A percentile compares a stretch with the other conserved stretches of the same genome.
Evolutionary conservation across 352 stramenopile species (phyloP).

Genomic region (Globisporangium cystogenes): DNA sequence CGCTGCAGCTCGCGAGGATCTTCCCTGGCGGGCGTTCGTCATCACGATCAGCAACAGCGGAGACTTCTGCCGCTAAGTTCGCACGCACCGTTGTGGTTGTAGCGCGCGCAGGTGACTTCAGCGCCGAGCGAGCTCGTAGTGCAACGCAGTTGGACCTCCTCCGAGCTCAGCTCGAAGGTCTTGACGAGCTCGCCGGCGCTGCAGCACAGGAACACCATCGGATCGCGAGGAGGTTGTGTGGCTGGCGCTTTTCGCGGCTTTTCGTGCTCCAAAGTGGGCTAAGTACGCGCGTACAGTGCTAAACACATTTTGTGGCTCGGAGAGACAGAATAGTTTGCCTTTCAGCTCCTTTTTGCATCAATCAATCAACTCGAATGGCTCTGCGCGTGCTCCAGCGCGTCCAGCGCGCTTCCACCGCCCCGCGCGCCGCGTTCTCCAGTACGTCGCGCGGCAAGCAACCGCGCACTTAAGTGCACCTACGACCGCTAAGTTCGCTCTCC

Average conservation of each 20-base stretch:
- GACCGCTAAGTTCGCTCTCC: neutral
- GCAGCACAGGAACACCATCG: conserved; percentile 53
- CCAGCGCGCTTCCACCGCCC: conserved; percentile 10
- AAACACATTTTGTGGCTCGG: too few relatives aligned
- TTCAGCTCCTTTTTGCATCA: conserved; percentile 1
- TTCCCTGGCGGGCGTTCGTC: conserved; percentile 17
- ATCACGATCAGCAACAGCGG: neutral
- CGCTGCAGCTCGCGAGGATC: conserved; percentile 57
- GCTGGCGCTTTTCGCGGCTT: neutral
- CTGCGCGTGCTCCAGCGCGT: conserved; percentile 26
- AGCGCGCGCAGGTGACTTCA: conserved; percentile 53
- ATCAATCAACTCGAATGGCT: conserved; percentile 10
- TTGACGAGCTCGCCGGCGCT: conserved; percentile 41
- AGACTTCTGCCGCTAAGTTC: neutral
- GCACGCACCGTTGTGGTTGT: conserved; percentile 52
- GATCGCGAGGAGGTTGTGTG: too few relatives aligned
- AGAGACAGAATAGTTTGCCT: too few relatives aligned
- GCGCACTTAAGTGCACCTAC: too few relatives aligned
- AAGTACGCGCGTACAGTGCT: too few relatives aligned
- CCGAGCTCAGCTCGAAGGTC: conserved; percentile 53
- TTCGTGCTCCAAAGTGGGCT: neutral
- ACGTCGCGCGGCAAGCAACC: conserved; percentile 6
- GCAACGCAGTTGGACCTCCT: conserved; percentile 35
- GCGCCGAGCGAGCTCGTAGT: conserved; percentile 43
- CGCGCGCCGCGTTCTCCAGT: conserved; percentile 19